phyloP scores from a whole-genome alignment of 108 stramenopile species.

The Seminavis robusta region DNA sequence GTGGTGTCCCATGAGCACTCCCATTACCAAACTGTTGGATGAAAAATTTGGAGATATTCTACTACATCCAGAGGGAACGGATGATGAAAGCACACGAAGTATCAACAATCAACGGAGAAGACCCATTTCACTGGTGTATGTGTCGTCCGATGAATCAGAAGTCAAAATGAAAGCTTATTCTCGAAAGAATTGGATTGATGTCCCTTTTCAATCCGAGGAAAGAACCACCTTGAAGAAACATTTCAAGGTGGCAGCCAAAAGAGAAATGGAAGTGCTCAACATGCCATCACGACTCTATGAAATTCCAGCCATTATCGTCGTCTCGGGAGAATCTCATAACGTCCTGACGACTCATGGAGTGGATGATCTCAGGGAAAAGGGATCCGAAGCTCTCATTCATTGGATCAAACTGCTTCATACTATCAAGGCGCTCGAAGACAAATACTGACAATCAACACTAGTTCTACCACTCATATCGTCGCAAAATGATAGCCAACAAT shows the following conservation, averaged over 20 bases:
- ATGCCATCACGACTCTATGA: constrained; percentile 48
- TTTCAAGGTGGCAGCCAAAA: constrained; percentile 46
- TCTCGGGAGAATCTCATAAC: constrained; percentile 49
- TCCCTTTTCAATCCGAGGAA: constrained; percentile 53
- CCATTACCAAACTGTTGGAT: constrained; percentile 39
- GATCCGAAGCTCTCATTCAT: constrained; percentile 32
- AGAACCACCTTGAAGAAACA: constrained; percentile 45
- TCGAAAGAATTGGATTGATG: constrained; percentile 38
- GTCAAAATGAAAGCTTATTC: constrained; percentile 39
- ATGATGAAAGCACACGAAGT: no score
- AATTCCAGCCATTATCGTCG: constrained; percentile 62
- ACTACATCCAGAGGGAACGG: constrained; percentile 19
- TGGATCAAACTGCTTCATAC: constrained; percentile 22
- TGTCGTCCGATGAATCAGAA: constrained; percentile 55
- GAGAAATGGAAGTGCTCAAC: constrained; percentile 41
- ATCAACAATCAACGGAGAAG: neutral
- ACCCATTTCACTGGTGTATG: constrained; percentile 59
- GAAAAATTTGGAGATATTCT: constrained; percentile 36
- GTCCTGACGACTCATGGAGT: constrained; percentile 50
- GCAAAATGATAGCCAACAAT: no score
- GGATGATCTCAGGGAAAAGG: constrained; percentile 37
- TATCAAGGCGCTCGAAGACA: neutral
- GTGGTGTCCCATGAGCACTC: constrained; percentile 67
- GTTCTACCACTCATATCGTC: no score
- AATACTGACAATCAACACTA: no score